Percentiles rank a stretch among this genome's conserved stretches.
Conservation (phyloP, 2,329 filamentous ascomycete species). For the Ophiostoma triangulosporum region DNA sequence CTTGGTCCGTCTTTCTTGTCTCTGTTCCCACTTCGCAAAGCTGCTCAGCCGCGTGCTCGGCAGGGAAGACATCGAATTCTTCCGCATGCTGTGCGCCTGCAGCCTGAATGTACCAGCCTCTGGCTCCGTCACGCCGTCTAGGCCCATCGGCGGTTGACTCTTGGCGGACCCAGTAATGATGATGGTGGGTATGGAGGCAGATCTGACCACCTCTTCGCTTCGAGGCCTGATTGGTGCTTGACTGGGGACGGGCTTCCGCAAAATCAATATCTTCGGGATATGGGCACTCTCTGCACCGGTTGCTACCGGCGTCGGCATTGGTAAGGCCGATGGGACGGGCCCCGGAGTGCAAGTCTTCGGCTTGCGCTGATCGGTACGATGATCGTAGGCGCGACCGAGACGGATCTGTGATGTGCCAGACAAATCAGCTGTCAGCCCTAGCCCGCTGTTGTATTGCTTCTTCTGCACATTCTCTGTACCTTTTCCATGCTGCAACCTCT, state of each 20-base stretch:
- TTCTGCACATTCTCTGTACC: not conserved
- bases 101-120: slow-evolving; percentile 4
- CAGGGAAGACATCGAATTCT: slow-evolving; percentile 16
- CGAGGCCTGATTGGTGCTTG: not conserved
- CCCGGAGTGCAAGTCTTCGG: not conserved
- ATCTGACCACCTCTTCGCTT: slow-evolving; percentile 14
- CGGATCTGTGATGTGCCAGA: not conserved
- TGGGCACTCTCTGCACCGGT: not conserved
- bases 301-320: not conserved
- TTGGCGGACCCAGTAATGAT: slow-evolving; percentile 42
- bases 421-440: not conserved
- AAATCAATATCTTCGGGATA: not conserved
- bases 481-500: not conserved
- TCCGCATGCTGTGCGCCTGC: slow-evolving; percentile 6
- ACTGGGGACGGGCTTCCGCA: not conserved
- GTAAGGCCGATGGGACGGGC: not conserved
- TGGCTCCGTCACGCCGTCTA: slow-evolving; percentile 11
- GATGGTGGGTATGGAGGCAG: slow-evolving; percentile 46
- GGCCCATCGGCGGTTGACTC: slow-evolving; percentile 13
- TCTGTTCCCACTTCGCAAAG: slow-evolving; percentile 15
- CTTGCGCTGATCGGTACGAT: not conserved
- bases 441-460: not conserved
- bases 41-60: slow-evolving; percentile 17
- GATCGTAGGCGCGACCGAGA: not conserved
- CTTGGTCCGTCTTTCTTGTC: slow-evolving; percentile 8